These are phyloP conservation scores for Triangularia setosa DNA, from an alignment of 2,329 filamentous ascomycete species.

Conservation along the genomic window DNA sequence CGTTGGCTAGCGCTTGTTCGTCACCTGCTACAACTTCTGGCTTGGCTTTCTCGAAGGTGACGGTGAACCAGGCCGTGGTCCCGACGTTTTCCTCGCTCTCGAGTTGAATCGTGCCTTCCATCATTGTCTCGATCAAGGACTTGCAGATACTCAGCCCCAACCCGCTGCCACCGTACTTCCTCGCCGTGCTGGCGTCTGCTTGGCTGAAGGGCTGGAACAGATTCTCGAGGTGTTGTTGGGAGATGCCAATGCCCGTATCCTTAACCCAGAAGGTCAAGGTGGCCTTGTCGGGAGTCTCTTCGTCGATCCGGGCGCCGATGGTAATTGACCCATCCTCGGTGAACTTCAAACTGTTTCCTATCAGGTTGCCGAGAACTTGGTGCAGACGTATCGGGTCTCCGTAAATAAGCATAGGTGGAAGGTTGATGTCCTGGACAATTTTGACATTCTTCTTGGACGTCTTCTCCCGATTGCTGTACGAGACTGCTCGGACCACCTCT, in stretches of 20 bases:
- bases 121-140: constrained; percentile 86
- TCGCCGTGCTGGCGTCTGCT: constrained; percentile 82
- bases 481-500: constrained; percentile 62
- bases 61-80: constrained; percentile 71
- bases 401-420: constrained; percentile 69
- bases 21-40: constrained; percentile 56
- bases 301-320: constrained; percentile 69
- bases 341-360: constrained; percentile 92
- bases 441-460: constrained; percentile 59
- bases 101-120: constrained; percentile 79
- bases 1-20: constrained; percentile 36
- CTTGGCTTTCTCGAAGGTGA: constrained; percentile 80
- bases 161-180: constrained; percentile 88
- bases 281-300: constrained; percentile 65
- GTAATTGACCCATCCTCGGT: constrained; percentile 83
- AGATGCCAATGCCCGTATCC: constrained; percentile 90
- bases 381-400: constrained; percentile 64
- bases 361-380: constrained; percentile 73
- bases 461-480: constrained; percentile 63
- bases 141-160: constrained; percentile 93
- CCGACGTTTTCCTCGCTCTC: constrained; percentile 71
- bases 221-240: constrained; percentile 74
- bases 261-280: constrained; percentile 80
- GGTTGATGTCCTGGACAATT: constrained; percentile 66
- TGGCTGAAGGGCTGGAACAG: constrained; percentile 92